Evolutionary conservation across 495 filamentous ascomycete genomes (phyloP), one percentile per base, ranked within the genome.

Genomic region (Penicillium desertorum): DNA sequence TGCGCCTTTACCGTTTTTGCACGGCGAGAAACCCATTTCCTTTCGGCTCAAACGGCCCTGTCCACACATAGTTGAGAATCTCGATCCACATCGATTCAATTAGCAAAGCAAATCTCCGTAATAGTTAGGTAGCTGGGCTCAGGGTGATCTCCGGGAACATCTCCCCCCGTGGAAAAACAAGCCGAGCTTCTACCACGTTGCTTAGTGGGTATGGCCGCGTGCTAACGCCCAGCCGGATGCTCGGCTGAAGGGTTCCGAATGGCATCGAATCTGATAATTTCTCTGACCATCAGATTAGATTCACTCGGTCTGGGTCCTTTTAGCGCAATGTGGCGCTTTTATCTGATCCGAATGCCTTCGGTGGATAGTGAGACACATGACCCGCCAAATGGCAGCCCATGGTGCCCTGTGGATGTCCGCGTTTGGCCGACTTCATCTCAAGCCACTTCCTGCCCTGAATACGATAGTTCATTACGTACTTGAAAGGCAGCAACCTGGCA

Each of bases 201-300:
- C 32, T 20, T 3, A 10, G 52, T 36, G 19, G 43, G 11, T 36
- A 54, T 37, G 17, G 20, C 19, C 41, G 20, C 42, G 1, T 27
- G 3, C 41, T 45, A 6, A 36, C 14, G 45, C 20, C 11, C 14
- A 30, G 9, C 10, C 11, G 30, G 52, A 23, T 17, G 22, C 12
- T 37, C 20, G 16, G 23, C 3, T 30, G n/a, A 47, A 54, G 27
- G 0, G 6, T 7, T 45, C 32, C 17, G 51, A 53, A 44, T 16
- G 27, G 23, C 10, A 14, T 25, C 9, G 49, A 37, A 45, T 54
- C 25, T 45, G 42, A 34, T 36, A 45, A 45, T n/a, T 54, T 25
- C 7, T 19, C 23, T 39, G 30, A 27, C 16, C 32, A 55, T 55
- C 52, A 47, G 52, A 55, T 55, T 47, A 55, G 52, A 55, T 55